Evolutionary conservation across 345 rosid species (phyloP).

Genomic region (Aegle marmelos): DNA sequence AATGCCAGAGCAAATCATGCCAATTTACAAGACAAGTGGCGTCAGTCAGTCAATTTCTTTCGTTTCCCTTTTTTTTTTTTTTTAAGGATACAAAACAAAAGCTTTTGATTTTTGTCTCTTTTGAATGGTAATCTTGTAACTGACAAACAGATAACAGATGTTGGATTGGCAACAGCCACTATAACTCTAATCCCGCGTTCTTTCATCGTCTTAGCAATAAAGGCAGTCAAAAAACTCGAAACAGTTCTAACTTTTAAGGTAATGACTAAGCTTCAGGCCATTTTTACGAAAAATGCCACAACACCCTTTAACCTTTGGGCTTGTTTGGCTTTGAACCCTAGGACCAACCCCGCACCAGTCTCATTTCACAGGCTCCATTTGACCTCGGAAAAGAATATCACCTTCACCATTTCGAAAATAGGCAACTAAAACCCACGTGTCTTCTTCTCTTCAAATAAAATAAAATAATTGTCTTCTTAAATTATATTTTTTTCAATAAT

Average conservation of each 20-base stretch:
- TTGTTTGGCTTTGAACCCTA: neutral
- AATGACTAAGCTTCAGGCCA: neutral
- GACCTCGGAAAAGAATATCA: neutral
- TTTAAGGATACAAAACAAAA: neutral
- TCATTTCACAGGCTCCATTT: neutral
- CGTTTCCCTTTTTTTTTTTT: too few relatives aligned
- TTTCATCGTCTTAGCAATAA: neutral
- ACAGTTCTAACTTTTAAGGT: too few relatives aligned
- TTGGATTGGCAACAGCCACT: neutral
- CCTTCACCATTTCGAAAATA: too few relatives aligned
- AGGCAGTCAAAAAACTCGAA: neutral
- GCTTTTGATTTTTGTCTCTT: neutral
- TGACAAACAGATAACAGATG: neutral
- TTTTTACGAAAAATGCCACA: neutral
- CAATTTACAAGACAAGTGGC: constrained; percentile 7
- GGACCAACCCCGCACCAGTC: neutral
- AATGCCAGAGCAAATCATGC: neutral
- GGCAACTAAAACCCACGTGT: neutral
- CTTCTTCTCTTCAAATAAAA: too few relatives aligned
- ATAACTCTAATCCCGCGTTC: constrained; percentile 1
- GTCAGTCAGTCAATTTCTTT: neutral
- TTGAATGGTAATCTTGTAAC: neutral
- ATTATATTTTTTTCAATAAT: too few relatives aligned
- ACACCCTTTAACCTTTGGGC: neutral
- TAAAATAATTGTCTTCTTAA: too few relatives aligned